Conservation (phyloP, 148 eudicot species). For the Gaultheria prostrata region DNA sequence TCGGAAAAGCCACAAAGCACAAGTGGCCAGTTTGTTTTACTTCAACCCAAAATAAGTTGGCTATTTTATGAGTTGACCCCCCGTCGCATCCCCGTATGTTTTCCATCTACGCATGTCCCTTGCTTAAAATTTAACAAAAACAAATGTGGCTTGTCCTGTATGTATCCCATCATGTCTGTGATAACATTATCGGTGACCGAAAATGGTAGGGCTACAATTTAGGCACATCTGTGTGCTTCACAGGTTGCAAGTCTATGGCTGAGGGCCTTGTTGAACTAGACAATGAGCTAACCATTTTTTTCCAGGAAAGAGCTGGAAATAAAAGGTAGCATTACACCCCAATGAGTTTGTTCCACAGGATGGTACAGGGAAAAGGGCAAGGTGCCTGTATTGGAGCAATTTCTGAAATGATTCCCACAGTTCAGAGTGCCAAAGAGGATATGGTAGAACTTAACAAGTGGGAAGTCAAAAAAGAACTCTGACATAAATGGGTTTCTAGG, state of each 20-base stretch:
- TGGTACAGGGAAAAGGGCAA: background rate
- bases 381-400: background rate
- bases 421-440: background rate
- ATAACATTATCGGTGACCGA: too few species aligned
- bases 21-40: too few species aligned
- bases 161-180: too few species aligned
- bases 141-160: too few species aligned
- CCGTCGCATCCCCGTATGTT: too few species aligned
- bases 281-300: background rate
- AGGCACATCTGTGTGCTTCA: too few species aligned
- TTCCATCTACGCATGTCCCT: too few species aligned
- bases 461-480: background rate
- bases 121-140: too few species aligned
- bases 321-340: background rate
- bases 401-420: background rate
- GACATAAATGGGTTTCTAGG: background rate
- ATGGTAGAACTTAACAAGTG: background rate
- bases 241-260: background rate
- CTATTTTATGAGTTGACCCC: too few species aligned
- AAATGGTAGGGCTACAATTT: too few species aligned
- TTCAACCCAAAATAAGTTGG: too few species aligned
- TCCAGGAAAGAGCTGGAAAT: background rate
- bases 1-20: too few species aligned
- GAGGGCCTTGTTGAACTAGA: background rate
- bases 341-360: background rate